These are phyloP conservation scores for Phylloboletellus chloephorus DNA, from an alignment of 1,284 basidiomycete genomes.

Conservation along the genomic window DNA sequence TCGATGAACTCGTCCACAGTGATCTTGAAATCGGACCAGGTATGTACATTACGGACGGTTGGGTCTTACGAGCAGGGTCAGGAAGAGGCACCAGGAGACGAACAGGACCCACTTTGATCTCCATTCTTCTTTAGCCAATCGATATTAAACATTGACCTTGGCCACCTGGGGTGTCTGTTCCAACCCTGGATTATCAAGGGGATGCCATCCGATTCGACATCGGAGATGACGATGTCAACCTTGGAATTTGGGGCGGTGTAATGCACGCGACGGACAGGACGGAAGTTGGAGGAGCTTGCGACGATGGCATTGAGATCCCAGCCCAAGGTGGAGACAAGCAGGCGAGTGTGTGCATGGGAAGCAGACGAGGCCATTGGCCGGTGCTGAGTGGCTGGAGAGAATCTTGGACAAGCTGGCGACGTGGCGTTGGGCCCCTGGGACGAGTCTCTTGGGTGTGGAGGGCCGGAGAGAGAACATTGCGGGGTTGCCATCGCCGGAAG, in stretches of 20 bases:
- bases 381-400: background rate
- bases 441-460: background rate
- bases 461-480: background rate
- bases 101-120: conserved; percentile 31
- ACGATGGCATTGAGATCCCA: conserved; percentile 50
- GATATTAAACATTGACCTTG: conserved; percentile 43
- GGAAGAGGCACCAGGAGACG: background rate
- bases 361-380: background rate
- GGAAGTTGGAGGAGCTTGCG: conserved; percentile 26
- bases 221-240: conserved; percentile 34
- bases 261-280: conserved; percentile 36
- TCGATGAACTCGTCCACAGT: conserved; percentile 42
- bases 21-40: conserved; percentile 43
- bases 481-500: conserved; percentile 1
- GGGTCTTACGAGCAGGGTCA: conserved; percentile 36
- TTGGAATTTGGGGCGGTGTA: conserved; percentile 24
- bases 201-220: conserved; percentile 45
- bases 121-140: conserved; percentile 45
- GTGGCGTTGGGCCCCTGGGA: conserved; percentile 8
- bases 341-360: conserved; percentile 6
- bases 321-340: conserved; percentile 40
- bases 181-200: conserved; percentile 61
- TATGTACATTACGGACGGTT: conserved; percentile 49
- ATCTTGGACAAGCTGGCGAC: background rate
- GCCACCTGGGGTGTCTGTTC: conserved; percentile 52